phyloP scores from a whole-genome alignment of 129 eudicot species.

The Tagetes patula region DNA sequence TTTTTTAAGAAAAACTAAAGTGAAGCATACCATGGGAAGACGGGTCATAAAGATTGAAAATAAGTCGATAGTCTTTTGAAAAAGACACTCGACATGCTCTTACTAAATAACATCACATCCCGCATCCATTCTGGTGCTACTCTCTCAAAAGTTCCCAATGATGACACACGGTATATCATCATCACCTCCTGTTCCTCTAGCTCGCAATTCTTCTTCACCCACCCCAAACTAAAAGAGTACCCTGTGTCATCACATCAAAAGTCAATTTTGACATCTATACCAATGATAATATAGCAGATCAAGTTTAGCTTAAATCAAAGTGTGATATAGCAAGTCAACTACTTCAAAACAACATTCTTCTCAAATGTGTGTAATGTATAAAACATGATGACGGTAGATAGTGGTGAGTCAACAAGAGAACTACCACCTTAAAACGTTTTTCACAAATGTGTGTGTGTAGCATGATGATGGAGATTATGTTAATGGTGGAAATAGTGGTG shows the following conservation, averaged over 20 bases:
- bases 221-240: slow-evolving; percentile 67
- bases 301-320: slow-evolving; percentile 8
- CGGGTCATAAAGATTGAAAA: slow-evolving; percentile 30
- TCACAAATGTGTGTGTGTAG: not conserved
- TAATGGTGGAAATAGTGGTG: not conserved
- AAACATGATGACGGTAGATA: not conserved
- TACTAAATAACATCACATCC: slow-evolving; percentile 59
- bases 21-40: not conserved
- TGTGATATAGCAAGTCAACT: not conserved
- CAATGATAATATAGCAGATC: not conserved
- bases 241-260: slow-evolving; percentile 42
- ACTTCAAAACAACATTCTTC: not conserved
- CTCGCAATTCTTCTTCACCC: slow-evolving; percentile 38
- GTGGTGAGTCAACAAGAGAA: not conserved
- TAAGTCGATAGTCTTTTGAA: slow-evolving; percentile 57
- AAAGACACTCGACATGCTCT: slow-evolving; percentile 63
- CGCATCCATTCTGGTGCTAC: slow-evolving; percentile 95
- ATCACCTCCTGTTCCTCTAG: slow-evolving; percentile 49
- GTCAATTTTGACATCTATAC: not conserved
- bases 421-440: not conserved
- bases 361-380: not conserved
- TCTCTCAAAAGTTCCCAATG: slow-evolving; percentile 80
- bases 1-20: too few species aligned
- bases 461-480: not conserved
- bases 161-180: slow-evolving; percentile 49